Percentiles rank a stretch among this genome's conserved stretches.
Conservation (phyloP, 1,284 basidiomycete genomes). For the Hymenochaete sp. region DNA sequence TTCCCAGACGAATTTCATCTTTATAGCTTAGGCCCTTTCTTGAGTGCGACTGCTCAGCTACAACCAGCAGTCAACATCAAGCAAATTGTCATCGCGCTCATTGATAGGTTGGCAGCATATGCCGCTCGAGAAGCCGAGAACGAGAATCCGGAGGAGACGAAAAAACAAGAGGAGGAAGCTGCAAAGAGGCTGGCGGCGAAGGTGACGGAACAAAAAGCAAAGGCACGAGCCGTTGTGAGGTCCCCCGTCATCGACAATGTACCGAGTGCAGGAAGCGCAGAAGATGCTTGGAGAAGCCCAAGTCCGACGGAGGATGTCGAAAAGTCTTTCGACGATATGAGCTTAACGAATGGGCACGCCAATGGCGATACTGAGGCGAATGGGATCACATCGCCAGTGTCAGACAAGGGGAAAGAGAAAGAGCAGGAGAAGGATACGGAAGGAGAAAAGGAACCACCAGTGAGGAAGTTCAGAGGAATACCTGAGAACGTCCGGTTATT, state of each 20-base stretch:
- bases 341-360: constrained; percentile 21
- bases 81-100: constrained; percentile 89
- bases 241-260: constrained; percentile 24
- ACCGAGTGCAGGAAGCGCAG: constrained; percentile 18
- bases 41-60: constrained; percentile 86
- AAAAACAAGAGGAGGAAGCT: constrained; percentile 84
- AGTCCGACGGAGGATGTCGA: constrained; percentile 26
- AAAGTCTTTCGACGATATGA: constrained; percentile 24
- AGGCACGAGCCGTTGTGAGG: constrained; percentile 48
- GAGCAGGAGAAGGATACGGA: constrained; percentile 35
- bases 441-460: constrained; percentile 29
- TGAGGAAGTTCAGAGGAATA: constrained; percentile 83
- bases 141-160: constrained; percentile 88
- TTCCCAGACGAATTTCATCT: constrained; percentile 97
- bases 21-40: constrained; percentile 85
- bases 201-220: constrained; percentile 66
- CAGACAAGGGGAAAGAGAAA: constrained; percentile 40
- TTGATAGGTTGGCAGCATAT: constrained; percentile 90
- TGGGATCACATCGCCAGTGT: constrained; percentile 27
- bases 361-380: constrained; percentile 21
- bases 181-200: constrained; percentile 77
- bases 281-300: constrained; percentile 15
- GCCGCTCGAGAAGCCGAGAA: constrained; percentile 90
- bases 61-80: constrained; percentile 97
- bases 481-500: constrained; percentile 89